Conservation (phyloP, 139 green algal genomes). For the Chlamydomonas asymmetrica region DNA sequence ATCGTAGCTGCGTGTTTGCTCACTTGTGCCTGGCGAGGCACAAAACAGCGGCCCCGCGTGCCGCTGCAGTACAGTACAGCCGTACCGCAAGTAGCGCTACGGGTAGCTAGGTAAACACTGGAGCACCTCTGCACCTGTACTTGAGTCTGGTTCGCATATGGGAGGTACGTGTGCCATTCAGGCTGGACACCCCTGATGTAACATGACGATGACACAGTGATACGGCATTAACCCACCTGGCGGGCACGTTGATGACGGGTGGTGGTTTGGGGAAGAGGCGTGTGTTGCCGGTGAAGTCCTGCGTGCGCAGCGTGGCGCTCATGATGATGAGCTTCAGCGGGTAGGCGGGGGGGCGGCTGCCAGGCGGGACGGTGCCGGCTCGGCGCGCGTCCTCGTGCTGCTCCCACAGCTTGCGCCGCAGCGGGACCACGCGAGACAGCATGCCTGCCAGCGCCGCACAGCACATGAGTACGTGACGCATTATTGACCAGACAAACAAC, state of each 20-base stretch:
- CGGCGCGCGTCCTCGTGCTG: constrained; percentile 31
- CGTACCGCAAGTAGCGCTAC: no score
- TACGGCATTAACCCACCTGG: no score
- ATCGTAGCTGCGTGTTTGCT: no score
- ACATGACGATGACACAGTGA: no score
- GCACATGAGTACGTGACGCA: background rate
- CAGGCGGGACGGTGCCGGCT: constrained; percentile 4
- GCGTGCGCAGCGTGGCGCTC: constrained; percentile 87
- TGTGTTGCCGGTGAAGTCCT: constrained; percentile 83
- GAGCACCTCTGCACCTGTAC: no score
- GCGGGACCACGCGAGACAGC: constrained; percentile 84
- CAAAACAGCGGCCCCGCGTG: no score
- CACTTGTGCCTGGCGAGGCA: no score
- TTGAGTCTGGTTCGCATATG: no score
- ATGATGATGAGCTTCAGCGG: constrained; percentile 97
- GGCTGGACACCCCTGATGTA: no score
- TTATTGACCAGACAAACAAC: background rate
- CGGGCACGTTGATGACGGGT: constrained; percentile 77
- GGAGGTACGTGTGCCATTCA: no score
- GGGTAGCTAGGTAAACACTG: no score
- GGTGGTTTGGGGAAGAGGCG: constrained; percentile 75
- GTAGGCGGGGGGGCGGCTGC: constrained; percentile 36
- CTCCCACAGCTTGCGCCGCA: constrained; percentile 68
- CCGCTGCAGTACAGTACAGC: no score
- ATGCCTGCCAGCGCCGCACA: constrained; percentile 80